Base-by-base conservation (phyloP, 1,284 basidiomycete genomes). In the Paramarasmius palmivorus region DNA sequence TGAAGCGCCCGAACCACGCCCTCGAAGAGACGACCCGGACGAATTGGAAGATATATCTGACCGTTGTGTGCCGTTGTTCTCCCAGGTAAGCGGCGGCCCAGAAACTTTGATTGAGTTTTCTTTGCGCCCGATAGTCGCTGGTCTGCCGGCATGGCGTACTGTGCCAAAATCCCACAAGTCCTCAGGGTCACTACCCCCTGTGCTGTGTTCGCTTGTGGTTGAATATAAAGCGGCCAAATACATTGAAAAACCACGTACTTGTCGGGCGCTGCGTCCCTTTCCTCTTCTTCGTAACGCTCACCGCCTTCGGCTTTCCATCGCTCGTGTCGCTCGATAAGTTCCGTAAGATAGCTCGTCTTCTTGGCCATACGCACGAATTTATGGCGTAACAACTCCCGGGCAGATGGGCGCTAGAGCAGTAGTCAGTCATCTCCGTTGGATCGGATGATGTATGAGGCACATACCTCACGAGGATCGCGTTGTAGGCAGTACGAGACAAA, bases 141-240 rank as follows among this genome's bases (percentile, higher is more conserved):
- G 69, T 49, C 76, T 69, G 19, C 76, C 73, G 22, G 77, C 80
- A 62, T 92, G 86, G 54, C 89, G 86, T 47, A 95, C 85, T 14
- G 92, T 95, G 20, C 93, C 90, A 76, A 97, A 98, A 69, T 97
- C 95, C 95, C 95, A 98, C 23, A 96, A 74, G 60, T 95, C 93
- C 57, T 95, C 93, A 6, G 81, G 77, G 56, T 92, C 90, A 35
- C 77, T 79, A 51, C 74, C 75, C 22, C 72, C 66, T 47, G 77
- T 73, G 41, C 81, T 92, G 66, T 39, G n/a, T n/a, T n/a, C n/a
- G n/a, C n/a, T n/a, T n/a, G n/a, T n/a, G n/a, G n/a, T n/a, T n/a
- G n/a, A n/a, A n/a, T n/a, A n/a, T n/a, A n/a, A n/a, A n/a, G n/a
- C n/a, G n/a, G n/a, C n/a, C n/a, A n/a, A n/a, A n/a, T n/a, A n/a